These are phyloP conservation scores for Hirsutella minnesotensis DNA, from an alignment of 2,329 filamentous ascomycete genomes.

Conservation along the genomic window DNA sequence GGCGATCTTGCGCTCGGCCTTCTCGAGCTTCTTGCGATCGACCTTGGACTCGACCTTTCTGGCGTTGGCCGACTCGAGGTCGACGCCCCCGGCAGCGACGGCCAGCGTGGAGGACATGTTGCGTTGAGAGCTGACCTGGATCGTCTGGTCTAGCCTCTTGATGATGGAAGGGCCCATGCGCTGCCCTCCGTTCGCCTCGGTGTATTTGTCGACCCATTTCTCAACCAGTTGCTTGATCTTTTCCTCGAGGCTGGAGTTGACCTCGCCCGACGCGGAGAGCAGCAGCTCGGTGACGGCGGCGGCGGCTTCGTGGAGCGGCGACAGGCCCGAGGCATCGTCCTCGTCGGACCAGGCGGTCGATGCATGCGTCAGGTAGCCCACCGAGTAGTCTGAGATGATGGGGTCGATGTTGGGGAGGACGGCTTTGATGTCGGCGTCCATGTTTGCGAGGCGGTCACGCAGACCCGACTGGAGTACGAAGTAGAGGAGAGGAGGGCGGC, in stretches of 20 bases:
- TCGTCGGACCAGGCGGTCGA: slow-evolving; percentile 72
- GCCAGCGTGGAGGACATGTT: slow-evolving; percentile 95
- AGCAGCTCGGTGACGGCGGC: slow-evolving; percentile 77
- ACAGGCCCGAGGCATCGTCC: slow-evolving; percentile 54
- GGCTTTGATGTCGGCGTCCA: slow-evolving; percentile 81
- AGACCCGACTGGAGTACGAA: too few species aligned
- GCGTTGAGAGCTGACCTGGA: slow-evolving; percentile 85
- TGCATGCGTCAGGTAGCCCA: slow-evolving; percentile 88
- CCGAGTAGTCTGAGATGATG: slow-evolving; percentile 81
- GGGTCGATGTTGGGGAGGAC: slow-evolving; percentile 81
- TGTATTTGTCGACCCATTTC: slow-evolving; percentile 79
- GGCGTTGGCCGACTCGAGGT: slow-evolving; percentile 84
- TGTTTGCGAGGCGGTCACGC: slow-evolving; percentile 23
- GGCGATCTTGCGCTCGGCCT: slow-evolving; percentile 93
- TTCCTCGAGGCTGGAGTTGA: slow-evolving; percentile 57
- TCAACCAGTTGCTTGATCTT: slow-evolving; percentile 74
- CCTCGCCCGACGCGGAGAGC: slow-evolving; percentile 81
- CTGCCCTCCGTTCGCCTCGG: slow-evolving; percentile 60
- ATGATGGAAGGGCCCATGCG: slow-evolving; percentile 64
- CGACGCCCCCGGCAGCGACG: slow-evolving; percentile 71
- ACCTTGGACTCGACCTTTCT: slow-evolving; percentile 96
- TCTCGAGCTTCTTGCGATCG: slow-evolving; percentile 97
- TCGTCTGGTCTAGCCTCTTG: slow-evolving; percentile 81
- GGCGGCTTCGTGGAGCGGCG: slow-evolving; percentile 76
- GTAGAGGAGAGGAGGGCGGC: background rate